These are phyloP conservation scores for Fusarium haematococcum DNA, from an alignment of 2,329 filamentous ascomycete genomes.

Conservation along the genomic window DNA sequence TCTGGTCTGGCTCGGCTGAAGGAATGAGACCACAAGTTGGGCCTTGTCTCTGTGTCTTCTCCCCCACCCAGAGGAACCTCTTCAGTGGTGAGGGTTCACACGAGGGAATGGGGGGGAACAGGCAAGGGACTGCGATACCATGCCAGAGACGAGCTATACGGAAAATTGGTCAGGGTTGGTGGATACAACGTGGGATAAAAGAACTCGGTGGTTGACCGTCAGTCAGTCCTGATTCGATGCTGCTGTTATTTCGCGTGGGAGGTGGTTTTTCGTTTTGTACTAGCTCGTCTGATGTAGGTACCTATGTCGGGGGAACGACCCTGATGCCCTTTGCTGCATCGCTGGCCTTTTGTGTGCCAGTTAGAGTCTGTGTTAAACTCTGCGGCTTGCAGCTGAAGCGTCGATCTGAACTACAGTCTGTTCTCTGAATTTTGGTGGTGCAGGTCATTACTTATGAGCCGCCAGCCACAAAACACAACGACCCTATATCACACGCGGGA, in stretches of 20 bases:
- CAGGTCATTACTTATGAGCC: neutral
- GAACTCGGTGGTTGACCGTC: neutral
- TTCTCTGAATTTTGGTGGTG: neutral
- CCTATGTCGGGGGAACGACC: neutral
- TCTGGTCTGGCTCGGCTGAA: neutral
- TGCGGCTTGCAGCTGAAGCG: neutral
- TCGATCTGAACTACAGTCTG: neutral
- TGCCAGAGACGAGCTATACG: neutral
- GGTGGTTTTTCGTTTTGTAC: neutral
- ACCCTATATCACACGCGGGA: neutral
- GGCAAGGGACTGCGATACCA: neutral
- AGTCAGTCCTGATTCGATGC: neutral
- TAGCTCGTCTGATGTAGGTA: neutral
- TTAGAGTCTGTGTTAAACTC: neutral
- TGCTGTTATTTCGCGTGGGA: neutral
- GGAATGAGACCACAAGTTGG: neutral
- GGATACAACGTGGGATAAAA: conserved; percentile 2
- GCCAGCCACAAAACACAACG: neutral
- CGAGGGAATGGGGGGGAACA: neutral
- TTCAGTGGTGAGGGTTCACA: neutral
- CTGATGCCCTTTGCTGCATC: neutral
- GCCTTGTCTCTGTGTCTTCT: neutral
- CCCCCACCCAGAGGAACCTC: neutral
- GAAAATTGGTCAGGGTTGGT: neutral
- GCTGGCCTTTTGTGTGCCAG: neutral